Conservation (phyloP, 495 filamentous ascomycete genomes). For the Xylaria cubensis region DNA sequence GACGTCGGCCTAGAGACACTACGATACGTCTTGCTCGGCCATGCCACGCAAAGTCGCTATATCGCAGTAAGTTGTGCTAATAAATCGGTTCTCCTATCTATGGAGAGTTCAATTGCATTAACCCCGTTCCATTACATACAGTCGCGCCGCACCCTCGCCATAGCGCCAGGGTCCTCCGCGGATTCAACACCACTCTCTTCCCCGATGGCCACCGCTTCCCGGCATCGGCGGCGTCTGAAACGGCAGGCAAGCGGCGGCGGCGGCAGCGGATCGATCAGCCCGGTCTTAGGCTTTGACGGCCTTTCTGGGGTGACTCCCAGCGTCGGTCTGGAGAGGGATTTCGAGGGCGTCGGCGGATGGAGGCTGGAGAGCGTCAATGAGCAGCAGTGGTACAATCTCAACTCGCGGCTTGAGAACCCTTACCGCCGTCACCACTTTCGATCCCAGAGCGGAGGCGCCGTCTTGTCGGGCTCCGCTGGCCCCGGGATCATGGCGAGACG, state of each 20-base stretch:
- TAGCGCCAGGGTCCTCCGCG: constrained; percentile 6
- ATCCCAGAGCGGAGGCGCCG: constrained; percentile 44
- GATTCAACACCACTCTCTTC: constrained; percentile 17
- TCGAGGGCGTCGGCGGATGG: constrained; percentile 88
- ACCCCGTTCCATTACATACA: constrained; percentile 3
- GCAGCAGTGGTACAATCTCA: constrained; percentile 73
- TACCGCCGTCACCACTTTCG: constrained; percentile 45
- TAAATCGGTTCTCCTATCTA: too few relatives aligned
- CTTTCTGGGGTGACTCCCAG: constrained; percentile 46
- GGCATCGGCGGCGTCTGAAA: constrained; percentile 45
- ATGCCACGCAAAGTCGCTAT: constrained; percentile 33
- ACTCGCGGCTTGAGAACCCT: constrained; percentile 73
- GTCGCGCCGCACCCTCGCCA: constrained; percentile 6
- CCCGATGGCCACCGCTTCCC: constrained; percentile 16
- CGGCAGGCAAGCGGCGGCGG: constrained; percentile 39
- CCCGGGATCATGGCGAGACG: constrained; percentile 39
- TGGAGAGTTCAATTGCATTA: background rate
- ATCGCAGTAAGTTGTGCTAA: constrained; percentile 18
- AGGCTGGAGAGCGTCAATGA: constrained; percentile 62
- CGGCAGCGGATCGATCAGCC: constrained; percentile 47
- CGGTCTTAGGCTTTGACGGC: constrained; percentile 40
- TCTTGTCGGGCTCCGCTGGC: constrained; percentile 33
- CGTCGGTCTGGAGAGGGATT: constrained; percentile 67
- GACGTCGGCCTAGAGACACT: constrained; percentile 64
- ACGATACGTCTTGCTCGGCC: constrained; percentile 37